Conservation (phyloP, 1,284 basidiomycete genomes). For the Phlebopus sp. region DNA sequence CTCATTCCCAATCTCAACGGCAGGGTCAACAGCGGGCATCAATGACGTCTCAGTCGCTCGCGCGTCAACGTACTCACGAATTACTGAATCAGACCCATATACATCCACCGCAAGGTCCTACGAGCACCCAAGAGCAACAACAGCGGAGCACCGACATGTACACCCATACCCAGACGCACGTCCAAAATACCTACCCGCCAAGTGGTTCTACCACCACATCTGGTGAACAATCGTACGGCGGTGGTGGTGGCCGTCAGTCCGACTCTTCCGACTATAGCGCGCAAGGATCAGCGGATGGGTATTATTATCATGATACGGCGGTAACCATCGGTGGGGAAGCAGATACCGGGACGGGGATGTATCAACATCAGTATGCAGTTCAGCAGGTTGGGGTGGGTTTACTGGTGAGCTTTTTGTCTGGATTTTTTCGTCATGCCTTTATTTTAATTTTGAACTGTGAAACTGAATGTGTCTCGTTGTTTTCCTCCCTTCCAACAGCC, state of each 20-base stretch:
- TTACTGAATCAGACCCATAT: constrained; percentile 16
- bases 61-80: constrained; percentile 25
- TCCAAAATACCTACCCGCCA: too few species aligned
- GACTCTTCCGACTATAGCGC: too few species aligned
- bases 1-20: constrained; percentile 6
- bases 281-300: background rate
- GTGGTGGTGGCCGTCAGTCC: too few species aligned
- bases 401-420: constrained; percentile 19
- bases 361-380: constrained; percentile 8
- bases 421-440: background rate
- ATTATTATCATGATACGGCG: constrained; percentile 6
- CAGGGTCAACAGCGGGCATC: background rate
- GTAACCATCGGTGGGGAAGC: constrained; percentile 17
- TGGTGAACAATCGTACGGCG: too few species aligned
- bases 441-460: background rate
- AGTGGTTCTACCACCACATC: too few species aligned
- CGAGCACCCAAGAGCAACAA: too few species aligned
- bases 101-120: background rate
- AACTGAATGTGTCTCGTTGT: too few species aligned
- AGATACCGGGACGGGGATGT: constrained; percentile 7
- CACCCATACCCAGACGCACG: too few species aligned
- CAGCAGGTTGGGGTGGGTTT: constrained; percentile 12
- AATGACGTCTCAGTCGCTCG: constrained; percentile 7
- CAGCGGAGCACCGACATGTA: too few species aligned
- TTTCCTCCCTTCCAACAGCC: constrained; percentile 12